Base-by-base conservation (phyloP, 225 moss, liverwort and hornwort genomes). In the Bryoerythrophyllum caledonicum region DNA sequence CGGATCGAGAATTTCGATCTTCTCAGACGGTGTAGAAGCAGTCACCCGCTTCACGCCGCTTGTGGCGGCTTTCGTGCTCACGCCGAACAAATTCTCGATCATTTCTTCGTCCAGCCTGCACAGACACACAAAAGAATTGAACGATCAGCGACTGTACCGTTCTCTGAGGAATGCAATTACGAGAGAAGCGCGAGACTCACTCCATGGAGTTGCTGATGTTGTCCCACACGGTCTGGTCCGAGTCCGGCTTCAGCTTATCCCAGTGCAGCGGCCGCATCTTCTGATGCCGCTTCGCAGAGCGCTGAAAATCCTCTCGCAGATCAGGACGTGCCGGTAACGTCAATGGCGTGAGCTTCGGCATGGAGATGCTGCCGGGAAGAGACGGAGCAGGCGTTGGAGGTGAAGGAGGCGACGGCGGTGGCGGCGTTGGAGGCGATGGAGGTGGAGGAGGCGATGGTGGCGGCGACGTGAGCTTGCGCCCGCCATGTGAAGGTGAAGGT, bases 211-310 rank as follows among this genome's bases (percentile, higher is more conserved):
- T 86, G 32, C 89, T 88, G 58, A 96, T 85, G 54, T 88, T 96
- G 52, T 96, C 94, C 96, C 96, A 96, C 61, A 96, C 94, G 52
- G 89, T 92, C 46, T 80, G 81, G 11, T 67, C 67, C 13, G 88
- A 79, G 37, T 84, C 86, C 10, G 94, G 92, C 74, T 91, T 96
- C 70, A 96, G 78, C 75, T 94, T 96, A 21, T 96, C 96, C 96
- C 94, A 96, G 53, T 96, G 96, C 71, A 96, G 71, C 24, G 96
- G 96, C 72, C 91, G 86, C 88, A 96, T 82, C 84, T 90, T 94
- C 71, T 87, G 80, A 11, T 85, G 67, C 19, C 84, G 87, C 34
- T 79, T 74, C 68, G 57, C 52, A 21, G 82, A 12, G 4, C 76
- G 76, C 57, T 25, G 75, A 51, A 73, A 73, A 63, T 63, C 63